phyloP scores from a whole-genome alignment of 768 basidiomycete species.

The Tylopilus plumbeoviolaceoides region DNA sequence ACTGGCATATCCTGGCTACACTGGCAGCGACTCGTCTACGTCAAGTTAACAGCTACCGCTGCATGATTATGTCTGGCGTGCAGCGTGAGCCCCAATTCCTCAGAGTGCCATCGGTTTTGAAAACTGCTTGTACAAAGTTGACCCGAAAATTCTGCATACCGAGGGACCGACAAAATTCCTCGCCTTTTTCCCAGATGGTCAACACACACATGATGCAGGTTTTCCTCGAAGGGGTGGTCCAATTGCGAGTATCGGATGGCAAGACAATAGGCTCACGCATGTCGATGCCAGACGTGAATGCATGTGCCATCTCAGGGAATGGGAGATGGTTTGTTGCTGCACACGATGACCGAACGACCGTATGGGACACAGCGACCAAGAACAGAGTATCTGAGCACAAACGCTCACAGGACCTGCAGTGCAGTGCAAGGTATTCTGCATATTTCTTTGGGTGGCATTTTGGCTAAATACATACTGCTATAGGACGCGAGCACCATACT shows the following conservation, averaged over 20 bases:
- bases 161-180: not conserved
- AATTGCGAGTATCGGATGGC: slow-evolving; percentile 2
- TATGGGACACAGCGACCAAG: not conserved
- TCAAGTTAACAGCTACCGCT: no score
- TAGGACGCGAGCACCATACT: not conserved
- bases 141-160: not conserved
- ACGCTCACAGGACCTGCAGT: not conserved
- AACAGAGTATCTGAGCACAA: not conserved
- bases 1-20: no score
- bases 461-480: no score
- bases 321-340: not conserved
- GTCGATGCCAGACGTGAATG: not conserved
- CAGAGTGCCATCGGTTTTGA: not conserved
- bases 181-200: not conserved
- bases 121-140: not conserved
- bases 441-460: not conserved
- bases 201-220: slow-evolving; percentile 6
- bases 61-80: not conserved
- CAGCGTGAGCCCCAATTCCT: not conserved
- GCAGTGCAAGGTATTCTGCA: not conserved
- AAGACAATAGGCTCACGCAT: slow-evolving; percentile 1
- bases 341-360: not conserved
- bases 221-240: not conserved
- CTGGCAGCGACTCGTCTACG: no score
- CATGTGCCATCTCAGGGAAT: not conserved